Percentiles rank a stretch among this genome's conserved stretches.
Evolutionary conservation across 1,284 basidiomycete species (phyloP).

Genomic region (Clitocybe nebularis): DNA sequence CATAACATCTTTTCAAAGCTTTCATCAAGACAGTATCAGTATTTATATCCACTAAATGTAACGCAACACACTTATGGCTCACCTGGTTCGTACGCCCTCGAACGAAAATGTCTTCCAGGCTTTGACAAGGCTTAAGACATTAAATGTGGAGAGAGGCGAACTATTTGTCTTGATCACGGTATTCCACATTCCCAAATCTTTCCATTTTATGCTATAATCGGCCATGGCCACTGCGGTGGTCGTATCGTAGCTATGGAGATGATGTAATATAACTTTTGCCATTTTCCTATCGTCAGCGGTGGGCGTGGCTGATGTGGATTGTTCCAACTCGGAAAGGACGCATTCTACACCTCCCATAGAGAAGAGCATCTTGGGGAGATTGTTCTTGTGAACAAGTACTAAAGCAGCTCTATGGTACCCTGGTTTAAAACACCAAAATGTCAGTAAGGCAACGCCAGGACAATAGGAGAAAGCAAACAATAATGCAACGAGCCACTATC

Average conservation of each 20-base stretch:
- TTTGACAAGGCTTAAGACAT: conserved; percentile 15
- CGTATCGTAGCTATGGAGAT: conserved; percentile 7
- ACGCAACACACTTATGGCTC: no score
- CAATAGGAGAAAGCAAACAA: conserved; percentile 17
- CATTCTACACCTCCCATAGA: conserved; percentile 20
- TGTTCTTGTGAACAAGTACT: conserved; percentile 31
- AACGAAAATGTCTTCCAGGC: conserved; percentile 24
- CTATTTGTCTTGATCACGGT: conserved; percentile 15
- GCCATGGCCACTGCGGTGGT: conserved; percentile 13
- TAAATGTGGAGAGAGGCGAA: conserved; percentile 10
- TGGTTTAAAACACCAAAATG: no score
- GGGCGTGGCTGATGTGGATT: conserved; percentile 14
- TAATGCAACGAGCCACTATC: conserved; percentile 23
- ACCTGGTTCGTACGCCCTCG: conserved; percentile 20
- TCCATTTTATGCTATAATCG: conserved; percentile 24
- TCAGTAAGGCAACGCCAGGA: no score
- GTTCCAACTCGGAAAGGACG: conserved; percentile 20
- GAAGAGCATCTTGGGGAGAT: conserved; percentile 22
- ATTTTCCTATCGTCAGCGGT: conserved; percentile 17
- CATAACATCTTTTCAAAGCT: conserved; percentile 21
- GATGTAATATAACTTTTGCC: conserved; percentile 15
- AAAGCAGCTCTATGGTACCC: conserved; percentile 41
- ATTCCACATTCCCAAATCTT: conserved; percentile 25
- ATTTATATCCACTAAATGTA: no score
- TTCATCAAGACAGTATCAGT: not conserved